Evolutionary conservation across 768 basidiomycete genomes (phyloP), one percentile per base, ranked within the genome.

Genomic region (Lyophyllum shimeji): DNA sequence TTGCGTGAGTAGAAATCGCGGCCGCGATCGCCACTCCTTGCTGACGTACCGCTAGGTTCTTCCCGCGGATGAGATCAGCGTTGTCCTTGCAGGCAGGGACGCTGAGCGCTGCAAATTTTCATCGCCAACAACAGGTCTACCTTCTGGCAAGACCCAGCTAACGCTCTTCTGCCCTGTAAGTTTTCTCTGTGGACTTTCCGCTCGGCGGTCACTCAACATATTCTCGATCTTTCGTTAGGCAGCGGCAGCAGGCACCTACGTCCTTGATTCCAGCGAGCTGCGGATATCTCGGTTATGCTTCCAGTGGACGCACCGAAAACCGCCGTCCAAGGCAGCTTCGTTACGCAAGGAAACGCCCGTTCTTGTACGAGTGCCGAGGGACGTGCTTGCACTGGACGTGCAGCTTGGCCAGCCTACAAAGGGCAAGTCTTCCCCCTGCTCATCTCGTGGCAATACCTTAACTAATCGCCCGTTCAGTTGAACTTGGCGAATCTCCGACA

Each of bases 131-230:
- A 63, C 75, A 18, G 67, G 65, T 2, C 71, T 96, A 23, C 64
- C 72, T 1, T 76, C 87, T 0, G 95, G 94, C 6, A 72, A 73
- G 46, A 88, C 84, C 20, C 60, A 65, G 1, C 61, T 90, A 34
- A 80, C 73, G 0, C 67, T 93, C 39, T 86, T 82, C 62, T 95
- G 88, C 65, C 80, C 89, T 7, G 95, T 95, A 68, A 61, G 89
- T 13, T 6, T 17, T 17, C 34, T 37, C 71, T 39, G 52, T 45
- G 25, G 1, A 31, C 52, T 37, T 6, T 57, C 15, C 29, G 18
- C 6, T 7, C 29, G 11, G 13, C 2, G 7, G n/a, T 17, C 7
- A 15, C 27, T 29, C 15, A n/a, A 46, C 5, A 27, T 25, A 7
- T n/a, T 8, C 46, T 46, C 5, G 17, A 25, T 31, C 27, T 24